Percentiles rank a stretch among this genome's conserved stretches.
Evolutionary conservation across 164 flowering plant species (phyloP).

Genomic region (Chimonanthus praecox): DNA sequence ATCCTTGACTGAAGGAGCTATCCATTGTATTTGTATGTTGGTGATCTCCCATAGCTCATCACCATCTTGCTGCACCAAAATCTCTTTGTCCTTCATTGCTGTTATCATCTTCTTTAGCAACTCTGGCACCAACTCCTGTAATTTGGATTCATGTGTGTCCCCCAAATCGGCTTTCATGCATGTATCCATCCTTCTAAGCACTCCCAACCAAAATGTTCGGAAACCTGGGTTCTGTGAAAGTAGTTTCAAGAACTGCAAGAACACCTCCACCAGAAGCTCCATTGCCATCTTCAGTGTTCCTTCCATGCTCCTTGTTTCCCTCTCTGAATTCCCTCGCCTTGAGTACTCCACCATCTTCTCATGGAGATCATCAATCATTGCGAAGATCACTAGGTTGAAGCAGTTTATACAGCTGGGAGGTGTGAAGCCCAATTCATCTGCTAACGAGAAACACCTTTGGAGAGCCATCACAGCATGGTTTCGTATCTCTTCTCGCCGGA

Average conservation of each 20-base stretch:
- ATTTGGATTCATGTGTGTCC: constrained; percentile 31
- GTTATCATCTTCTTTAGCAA: constrained; percentile 58
- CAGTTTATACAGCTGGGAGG: constrained; percentile 42
- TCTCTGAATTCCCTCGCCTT: constrained; percentile 59
- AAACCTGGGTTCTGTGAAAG: constrained; percentile 51
- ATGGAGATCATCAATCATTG: constrained; percentile 90
- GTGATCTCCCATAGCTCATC: constrained; percentile 90
- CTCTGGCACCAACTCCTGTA: constrained; percentile 53
- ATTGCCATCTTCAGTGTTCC: constrained; percentile 64
- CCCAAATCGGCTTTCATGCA: constrained; percentile 89
- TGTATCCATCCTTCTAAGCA: constrained; percentile 88
- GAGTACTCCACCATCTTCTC: constrained; percentile 87
- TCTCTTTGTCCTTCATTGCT: constrained; percentile 60
- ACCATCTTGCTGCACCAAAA: constrained; percentile 50
- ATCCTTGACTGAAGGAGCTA: constrained; percentile 77
- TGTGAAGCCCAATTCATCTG: constrained; percentile 57
- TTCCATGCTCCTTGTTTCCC: constrained; percentile 77
- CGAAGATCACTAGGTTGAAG: constrained; percentile 63
- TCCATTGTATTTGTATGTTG: constrained; percentile 90
- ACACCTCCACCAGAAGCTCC: constrained; percentile 68
- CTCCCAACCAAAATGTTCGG: constrained; percentile 76
- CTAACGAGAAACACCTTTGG: constrained; percentile 44
- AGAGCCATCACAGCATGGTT: constrained; percentile 64
- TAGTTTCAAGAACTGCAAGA: constrained; percentile 49
- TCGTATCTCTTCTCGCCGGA: constrained; percentile 78